Evolutionary conservation across 2,329 filamentous ascomycete genomes (phyloP), one percentile per base, ranked within the genome.

Genomic region (Sporothrix brunneoviolacea): DNA sequence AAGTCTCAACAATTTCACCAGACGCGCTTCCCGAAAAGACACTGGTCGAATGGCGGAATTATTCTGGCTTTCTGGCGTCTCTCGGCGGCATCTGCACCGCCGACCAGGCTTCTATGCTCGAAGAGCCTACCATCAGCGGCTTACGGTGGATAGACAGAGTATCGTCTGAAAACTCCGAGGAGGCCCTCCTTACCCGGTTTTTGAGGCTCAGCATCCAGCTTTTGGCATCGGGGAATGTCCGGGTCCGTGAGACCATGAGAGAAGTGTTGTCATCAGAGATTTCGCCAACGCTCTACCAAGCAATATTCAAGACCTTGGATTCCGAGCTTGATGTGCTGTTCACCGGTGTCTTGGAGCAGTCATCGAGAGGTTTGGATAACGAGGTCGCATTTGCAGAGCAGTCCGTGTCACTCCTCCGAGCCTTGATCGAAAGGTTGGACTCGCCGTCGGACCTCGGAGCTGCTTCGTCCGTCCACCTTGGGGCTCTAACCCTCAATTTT

Each of bases 341-440:
- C 58, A 76, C 78, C 1, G 77, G 77, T 9, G 73, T 74, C 2
- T 67, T 76, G 19, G 76, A 73, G 55, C 70, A 72, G 2, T 68
- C 72, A 5, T 71, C 74, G 35, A 75, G 74, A 51, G 75, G 71
- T 27, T 74, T 74, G 33, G 81, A 84, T 37, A 75, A 74, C 46
- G 79, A 83, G 54, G 75, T 84, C 19, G 68, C 82, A 1, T 86
- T 86, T 63, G 81, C 80, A 6, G 82, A 86, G 59, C 83, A 86
- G 61, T 77, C 80, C 8, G 79, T 81, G 4, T 80, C 80, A 4
- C 69, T 86, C 21, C 64, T 86, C 32, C 80, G 77, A 51, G 76
- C 76, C 2, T 71, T 86, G 44, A 78, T 86, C 6, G 82, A 86
- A 58, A 73, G 79, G 33, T 66, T 86, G 3, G 80, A 83, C 52